Conservation (phyloP, 768 basidiomycete species). For the Suillus plorans region DNA sequence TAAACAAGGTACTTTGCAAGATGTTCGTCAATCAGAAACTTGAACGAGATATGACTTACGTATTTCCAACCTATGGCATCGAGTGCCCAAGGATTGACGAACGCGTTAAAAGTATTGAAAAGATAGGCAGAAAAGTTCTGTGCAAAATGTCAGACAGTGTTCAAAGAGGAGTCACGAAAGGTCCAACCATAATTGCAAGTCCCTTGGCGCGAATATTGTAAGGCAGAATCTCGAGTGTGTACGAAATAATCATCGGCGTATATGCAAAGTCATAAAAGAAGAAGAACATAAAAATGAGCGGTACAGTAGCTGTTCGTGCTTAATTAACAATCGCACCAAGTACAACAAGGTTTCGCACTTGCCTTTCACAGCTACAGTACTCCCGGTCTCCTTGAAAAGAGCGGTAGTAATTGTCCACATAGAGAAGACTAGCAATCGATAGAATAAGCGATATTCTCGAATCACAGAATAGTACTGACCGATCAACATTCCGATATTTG, state of each 20-base stretch:
- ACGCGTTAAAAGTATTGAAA: conserved; percentile 75
- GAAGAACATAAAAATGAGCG: conserved; percentile 60
- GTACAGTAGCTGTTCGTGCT: conserved; percentile 50
- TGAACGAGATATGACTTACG: conserved; percentile 11
- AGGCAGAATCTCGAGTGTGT: conserved; percentile 77
- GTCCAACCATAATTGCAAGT: conserved; percentile 67
- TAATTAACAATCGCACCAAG: background rate
- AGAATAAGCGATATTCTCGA: background rate
- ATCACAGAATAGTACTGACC: conserved; percentile 32
- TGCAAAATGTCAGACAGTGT: background rate
- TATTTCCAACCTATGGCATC: conserved; percentile 52
- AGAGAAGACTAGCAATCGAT: conserved; percentile 47
- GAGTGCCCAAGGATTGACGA: conserved; percentile 77
- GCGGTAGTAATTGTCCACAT: conserved; percentile 54
- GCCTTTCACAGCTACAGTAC: conserved; percentile 32
- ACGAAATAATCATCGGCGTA: conserved; percentile 65
- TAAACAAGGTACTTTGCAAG: conserved; percentile 50
- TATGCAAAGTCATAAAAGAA: conserved; percentile 68
- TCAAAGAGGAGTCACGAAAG: background rate
- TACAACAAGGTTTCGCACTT: background rate
- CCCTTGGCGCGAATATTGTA: conserved; percentile 80
- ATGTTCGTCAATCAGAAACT: background rate
- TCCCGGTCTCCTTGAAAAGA: conserved; percentile 31
- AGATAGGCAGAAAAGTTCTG: conserved; percentile 65
- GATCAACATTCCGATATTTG: conserved; percentile 58